Evolutionary conservation across 1,284 basidiomycete genomes (phyloP), one percentile per base, ranked within the genome.

Genomic region (Kalmanozyma brasiliensis): DNA sequence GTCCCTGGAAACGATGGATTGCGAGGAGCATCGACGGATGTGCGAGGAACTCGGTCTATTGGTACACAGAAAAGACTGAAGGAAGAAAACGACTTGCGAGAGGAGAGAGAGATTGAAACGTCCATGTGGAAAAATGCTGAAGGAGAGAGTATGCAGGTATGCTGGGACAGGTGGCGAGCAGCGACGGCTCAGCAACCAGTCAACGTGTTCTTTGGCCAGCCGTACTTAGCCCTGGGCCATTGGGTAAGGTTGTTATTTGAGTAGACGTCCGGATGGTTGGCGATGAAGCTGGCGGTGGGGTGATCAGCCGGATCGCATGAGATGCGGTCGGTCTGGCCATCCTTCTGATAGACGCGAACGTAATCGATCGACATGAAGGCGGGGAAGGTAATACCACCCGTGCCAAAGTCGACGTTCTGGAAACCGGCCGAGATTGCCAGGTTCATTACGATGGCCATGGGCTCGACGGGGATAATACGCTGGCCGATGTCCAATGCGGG

Each of bases 211-310:
- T 61, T 66, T 6, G 79, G 78, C 77, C 78, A 76, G 1, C n/a
- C 36, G 38, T 61, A 64, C 42, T 55, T 67, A 40, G 63, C 70
- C 19, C 64, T 45, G 2, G 62, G 56, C 52, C 63, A 82, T 1
- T 46, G 38, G 3, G 81, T 80, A 11, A 73, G 49, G 49, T 82
- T 82, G 23, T 49, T 69, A 64, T 82, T 79, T 22, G 43, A 35
- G 59, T 82, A 82, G 17, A 80, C 33, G 14, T 80, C 77, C 16
- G 34, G 19, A 43, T 82, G 70, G 1, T 46, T 63, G 8, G 68
- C 38, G 59, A 82, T 82, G 42, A 80, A 82, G n/a, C 75, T 23
- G 19, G 65, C 53, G 0, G 79, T 81, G 8, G 79, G 79, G 49
- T 77, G 64, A 49, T 81, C 78, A 8, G 63, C 41, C 0, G 79